Evolutionary conservation across 257 asterid species (phyloP).

Genomic region (Solanum medicagineum): DNA sequence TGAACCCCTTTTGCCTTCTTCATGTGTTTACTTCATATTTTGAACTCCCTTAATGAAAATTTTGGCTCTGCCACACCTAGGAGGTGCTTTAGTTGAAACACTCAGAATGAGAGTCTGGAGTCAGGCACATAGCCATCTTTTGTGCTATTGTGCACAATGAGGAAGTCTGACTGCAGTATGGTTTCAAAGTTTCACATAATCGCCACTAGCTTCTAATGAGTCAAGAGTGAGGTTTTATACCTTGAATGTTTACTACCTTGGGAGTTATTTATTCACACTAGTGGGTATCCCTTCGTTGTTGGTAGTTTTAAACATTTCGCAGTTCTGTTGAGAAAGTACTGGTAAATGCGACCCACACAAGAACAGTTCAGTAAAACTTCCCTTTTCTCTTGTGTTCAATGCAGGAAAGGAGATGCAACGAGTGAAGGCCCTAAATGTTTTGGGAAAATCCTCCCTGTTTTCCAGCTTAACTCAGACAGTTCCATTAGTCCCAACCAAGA

Average conservation of each 20-base stretch:
- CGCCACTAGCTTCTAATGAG: background rate
- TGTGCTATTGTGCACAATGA: background rate
- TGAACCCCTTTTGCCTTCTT: background rate
- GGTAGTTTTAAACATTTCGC: background rate
- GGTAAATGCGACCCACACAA: background rate
- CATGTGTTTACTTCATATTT: background rate
- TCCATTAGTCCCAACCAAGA: slow-evolving; percentile 20
- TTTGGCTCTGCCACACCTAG: background rate
- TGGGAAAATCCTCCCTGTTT: slow-evolving; percentile 32
- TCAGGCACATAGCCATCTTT: background rate
- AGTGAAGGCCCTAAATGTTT: slow-evolving; percentile 43
- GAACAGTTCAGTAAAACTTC: background rate
- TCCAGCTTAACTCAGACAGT: slow-evolving; percentile 15
- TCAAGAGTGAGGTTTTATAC: background rate
- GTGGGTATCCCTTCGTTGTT: background rate
- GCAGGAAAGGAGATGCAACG: slow-evolving; percentile 75
- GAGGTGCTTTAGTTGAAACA: background rate
- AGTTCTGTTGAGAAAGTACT: background rate
- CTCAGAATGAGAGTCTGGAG: background rate
- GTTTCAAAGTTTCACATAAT: background rate
- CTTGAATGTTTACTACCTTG: background rate
- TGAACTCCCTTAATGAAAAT: background rate
- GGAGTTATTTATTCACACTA: background rate
- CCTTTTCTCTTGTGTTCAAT: background rate
- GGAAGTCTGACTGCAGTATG: background rate